Evolutionary conservation across 192 early-diverging fungal genomes (phyloP).

Genomic region (Linnemannia exigua): DNA sequence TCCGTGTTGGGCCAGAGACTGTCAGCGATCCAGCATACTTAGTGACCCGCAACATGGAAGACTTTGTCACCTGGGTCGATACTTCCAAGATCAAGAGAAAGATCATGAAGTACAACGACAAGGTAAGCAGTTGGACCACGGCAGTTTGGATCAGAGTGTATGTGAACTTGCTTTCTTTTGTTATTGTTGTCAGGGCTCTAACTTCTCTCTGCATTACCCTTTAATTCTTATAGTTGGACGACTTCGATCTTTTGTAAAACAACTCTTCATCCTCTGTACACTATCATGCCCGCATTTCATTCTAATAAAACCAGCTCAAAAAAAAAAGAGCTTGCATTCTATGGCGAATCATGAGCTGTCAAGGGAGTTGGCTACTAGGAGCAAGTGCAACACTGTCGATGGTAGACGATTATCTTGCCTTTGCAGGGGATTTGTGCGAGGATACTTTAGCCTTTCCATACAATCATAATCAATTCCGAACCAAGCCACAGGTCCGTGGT

Average conservation of each 20-base stretch:
- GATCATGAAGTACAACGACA: conserved; percentile 95
- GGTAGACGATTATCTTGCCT: no score
- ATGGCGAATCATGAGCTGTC: not conserved
- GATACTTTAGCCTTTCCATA: not conserved
- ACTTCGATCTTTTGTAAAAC: conserved; percentile 87
- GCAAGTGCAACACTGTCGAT: no score
- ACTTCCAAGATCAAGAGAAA: conserved; percentile 98
- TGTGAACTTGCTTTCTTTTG: not conserved
- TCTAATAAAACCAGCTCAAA: not conserved
- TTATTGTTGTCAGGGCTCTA: not conserved
- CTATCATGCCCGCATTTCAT: conserved; percentile 3
- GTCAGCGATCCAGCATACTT: conserved; percentile 90
- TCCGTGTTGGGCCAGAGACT: conserved; percentile 92
- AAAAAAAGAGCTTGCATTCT: not conserved
- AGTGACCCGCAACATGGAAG: conserved; percentile 87
- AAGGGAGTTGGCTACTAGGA: no score
- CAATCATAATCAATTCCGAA: not conserved
- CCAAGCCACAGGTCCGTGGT: conserved; percentile 8
- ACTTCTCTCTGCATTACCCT: conserved; percentile 3
- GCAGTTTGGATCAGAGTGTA: not conserved
- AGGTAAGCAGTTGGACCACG: conserved; percentile 57
- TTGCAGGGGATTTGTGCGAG: not conserved
- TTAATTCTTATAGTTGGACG: conserved; percentile 74
- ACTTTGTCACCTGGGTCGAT: conserved; percentile 98
- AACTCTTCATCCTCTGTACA: conserved; percentile 8